These are phyloP conservation scores for Boletus rufocinnamomeus DNA, from an alignment of 768 basidiomycete genomes.

Conservation along the genomic window DNA sequence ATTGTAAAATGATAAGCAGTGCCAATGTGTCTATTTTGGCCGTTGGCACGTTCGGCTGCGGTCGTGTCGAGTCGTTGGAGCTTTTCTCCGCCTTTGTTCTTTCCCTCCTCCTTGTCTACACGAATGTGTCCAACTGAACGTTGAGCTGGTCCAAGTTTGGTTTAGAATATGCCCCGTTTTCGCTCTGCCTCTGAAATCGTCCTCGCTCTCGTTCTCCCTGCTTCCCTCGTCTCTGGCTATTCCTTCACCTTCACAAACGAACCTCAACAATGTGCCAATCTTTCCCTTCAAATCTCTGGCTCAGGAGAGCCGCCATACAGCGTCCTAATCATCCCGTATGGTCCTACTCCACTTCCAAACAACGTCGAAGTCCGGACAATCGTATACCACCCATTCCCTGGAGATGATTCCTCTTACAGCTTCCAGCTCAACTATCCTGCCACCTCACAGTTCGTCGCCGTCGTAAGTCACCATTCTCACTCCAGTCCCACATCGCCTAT, in stretches of 20 bases:
- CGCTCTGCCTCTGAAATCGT: neutral
- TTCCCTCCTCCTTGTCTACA: neutral
- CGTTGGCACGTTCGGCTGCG: neutral
- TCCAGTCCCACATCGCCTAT: neutral
- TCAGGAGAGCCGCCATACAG: conserved; percentile 68
- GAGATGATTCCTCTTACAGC: conserved; percentile 38
- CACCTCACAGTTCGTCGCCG: conserved; percentile 73
- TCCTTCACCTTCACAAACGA: conserved; percentile 45
- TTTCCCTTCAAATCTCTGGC: conserved; percentile 61
- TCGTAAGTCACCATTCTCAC: conserved; percentile 50
- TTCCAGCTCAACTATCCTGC: conserved; percentile 67
- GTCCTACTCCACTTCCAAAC: conserved; percentile 59
- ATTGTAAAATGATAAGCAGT: neutral
- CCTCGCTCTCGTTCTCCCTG: conserved; percentile 23
- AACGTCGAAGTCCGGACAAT: conserved; percentile 66
- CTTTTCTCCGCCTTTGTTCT: neutral
- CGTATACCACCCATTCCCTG: conserved; percentile 54
- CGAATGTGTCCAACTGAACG: conserved; percentile 12
- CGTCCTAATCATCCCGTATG: conserved; percentile 67
- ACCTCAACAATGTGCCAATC: conserved; percentile 67
- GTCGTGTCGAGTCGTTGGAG: neutral
- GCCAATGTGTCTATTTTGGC: conserved; percentile 12
- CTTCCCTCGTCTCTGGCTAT: conserved; percentile 39
- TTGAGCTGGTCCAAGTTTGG: conserved; percentile 3
- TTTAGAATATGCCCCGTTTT: conserved; percentile 14